Conservation (phyloP, 768 basidiomycete genomes). For the Termitomyces eurrhizus region DNA sequence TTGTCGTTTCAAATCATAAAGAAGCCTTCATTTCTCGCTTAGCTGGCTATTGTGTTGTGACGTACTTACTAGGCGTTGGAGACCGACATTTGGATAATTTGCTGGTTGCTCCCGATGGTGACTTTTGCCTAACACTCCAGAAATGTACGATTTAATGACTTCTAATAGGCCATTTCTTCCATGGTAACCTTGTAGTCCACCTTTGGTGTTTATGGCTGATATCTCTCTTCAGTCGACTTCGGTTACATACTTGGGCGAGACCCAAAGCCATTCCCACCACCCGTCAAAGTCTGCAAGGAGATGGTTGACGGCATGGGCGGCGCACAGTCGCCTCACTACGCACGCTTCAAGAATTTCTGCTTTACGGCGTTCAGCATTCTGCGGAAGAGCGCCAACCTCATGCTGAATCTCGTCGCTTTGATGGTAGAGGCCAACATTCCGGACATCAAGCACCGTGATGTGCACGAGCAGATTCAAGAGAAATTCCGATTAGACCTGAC, state of each 20-base stretch:
- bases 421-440: conserved; percentile 99
- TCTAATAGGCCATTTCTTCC: conserved; percentile 84
- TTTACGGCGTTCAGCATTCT: conserved; percentile 98
- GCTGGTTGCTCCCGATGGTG: conserved; percentile 87
- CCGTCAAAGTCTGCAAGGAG: conserved; percentile 98
- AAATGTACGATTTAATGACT: background rate
- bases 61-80: conserved; percentile 93
- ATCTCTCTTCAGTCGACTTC: conserved; percentile 73
- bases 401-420: conserved; percentile 91
- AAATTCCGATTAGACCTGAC: conserved; percentile 94
- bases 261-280: conserved; percentile 96
- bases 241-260: conserved; percentile 97
- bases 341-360: conserved; percentile 93
- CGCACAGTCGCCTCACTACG: conserved; percentile 89
- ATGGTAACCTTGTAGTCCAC: conserved; percentile 48
- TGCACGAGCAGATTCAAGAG: conserved; percentile 89
- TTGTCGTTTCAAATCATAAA: background rate
- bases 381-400: conserved; percentile 95
- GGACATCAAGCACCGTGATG: conserved; percentile 90
- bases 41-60: conserved; percentile 99
- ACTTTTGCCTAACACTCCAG: conserved; percentile 14
- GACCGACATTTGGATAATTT: conserved; percentile 97
- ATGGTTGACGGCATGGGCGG: conserved; percentile 99
- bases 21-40: background rate
- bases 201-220: background rate